Conservation (phyloP, 208 protist genomes). For the Leishmania tropica region DNA sequence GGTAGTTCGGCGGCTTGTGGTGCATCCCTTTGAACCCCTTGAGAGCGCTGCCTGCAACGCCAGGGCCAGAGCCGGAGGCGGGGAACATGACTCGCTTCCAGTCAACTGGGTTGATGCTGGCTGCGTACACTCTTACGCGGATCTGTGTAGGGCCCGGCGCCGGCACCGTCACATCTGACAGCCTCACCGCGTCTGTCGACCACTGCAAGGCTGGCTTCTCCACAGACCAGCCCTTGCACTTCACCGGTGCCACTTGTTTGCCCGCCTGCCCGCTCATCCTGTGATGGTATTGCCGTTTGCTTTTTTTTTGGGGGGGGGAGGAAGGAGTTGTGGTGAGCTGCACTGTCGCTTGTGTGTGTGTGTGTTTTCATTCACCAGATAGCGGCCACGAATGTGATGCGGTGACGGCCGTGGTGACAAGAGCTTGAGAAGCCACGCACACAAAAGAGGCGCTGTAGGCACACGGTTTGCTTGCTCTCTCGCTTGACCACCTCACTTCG, state of each 20-base stretch:
- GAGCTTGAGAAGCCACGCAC: not conserved
- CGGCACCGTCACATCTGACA: constrained; percentile 34
- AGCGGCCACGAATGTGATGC: not conserved
- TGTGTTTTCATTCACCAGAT: not conserved
- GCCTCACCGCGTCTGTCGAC: constrained; percentile 19
- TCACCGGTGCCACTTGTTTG: constrained; percentile 11
- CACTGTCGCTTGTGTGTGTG: not conserved
- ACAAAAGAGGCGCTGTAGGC: not conserved
- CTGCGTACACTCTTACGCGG: constrained; percentile 50
- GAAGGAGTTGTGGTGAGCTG: not conserved
- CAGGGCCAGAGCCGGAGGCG: constrained; percentile 8
- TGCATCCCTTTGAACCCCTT: constrained; percentile 23
- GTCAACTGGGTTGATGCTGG: constrained; percentile 52
- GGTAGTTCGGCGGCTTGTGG: constrained; percentile 32
- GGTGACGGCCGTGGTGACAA: not conserved
- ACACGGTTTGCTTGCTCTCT: not conserved
- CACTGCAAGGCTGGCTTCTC: constrained; percentile 18
- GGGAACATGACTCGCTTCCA: constrained; percentile 43
- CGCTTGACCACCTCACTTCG: not conserved
- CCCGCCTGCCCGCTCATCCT: not conserved
- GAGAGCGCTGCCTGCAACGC: constrained; percentile 16
- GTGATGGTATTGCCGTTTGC: not conserved
- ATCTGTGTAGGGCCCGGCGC: constrained; percentile 43
- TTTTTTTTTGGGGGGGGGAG: not conserved
- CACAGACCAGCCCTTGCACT: constrained; percentile 29